Base-by-base conservation (phyloP, 192 early-diverging fungal genomes). In the Allomyces arbusculus region DNA sequence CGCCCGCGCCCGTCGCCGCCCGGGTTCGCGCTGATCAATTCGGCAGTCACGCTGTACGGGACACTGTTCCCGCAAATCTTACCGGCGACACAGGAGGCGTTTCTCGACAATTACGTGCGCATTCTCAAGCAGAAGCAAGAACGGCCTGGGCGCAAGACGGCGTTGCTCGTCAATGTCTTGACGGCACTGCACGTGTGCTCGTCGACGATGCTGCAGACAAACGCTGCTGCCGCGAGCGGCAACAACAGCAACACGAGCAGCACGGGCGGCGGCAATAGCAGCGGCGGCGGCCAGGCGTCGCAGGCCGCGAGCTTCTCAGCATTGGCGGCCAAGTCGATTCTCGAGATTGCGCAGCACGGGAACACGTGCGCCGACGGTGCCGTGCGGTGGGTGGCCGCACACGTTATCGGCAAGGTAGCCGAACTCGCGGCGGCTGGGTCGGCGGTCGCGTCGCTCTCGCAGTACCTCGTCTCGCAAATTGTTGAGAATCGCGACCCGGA, bases 401-500 rank as follows among this genome's bases (percentile, higher is more conserved):
- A 58, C 9, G 12, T 58, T 14, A n/a, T 58, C 50, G 50, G 50
- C 20, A 58, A 58, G 20, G 50, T 58, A 3, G 50, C 50, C 1
- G 50, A 58, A 3, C 20, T 58, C 16, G 50, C 50, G 3, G 50
- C 50, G 16, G 50, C 16, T 3, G 20, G 20, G 3, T 14, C 50
- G 50, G 50, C 50, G 9, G 12, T 58, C 16, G 50, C 50, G 50
- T 58, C 50, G 50, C 12, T 58, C 50, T n/a, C 12, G 50, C 50
- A 58, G 50, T 58, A 20, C 20, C 20, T 58, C 16, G 50, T 58
- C 16, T n/a, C 12, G 50, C 81, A 88, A 74, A 89, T 95, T 1
- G 90, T 97, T 24, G 86, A 87, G 22, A 89, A 89, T 63, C 80
- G 94, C 10, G 93, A 97, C 65, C 94, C 91, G 4, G 93, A 96